These are phyloP conservation scores for Mortierella sp. DNA, from an alignment of 371 early-diverging fungal genomes.

Conservation along the genomic window DNA sequence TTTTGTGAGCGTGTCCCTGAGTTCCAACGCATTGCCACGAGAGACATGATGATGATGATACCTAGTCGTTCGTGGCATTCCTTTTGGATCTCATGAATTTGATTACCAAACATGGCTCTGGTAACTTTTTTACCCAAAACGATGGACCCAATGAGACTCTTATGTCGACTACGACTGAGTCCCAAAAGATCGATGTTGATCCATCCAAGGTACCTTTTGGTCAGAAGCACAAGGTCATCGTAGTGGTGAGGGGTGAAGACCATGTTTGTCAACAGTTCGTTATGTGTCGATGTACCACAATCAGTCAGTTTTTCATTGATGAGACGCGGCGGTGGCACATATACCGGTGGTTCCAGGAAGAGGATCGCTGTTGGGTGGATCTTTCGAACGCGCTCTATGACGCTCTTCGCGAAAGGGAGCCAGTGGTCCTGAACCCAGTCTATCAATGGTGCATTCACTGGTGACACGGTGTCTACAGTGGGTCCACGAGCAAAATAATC, in stretches of 20 bases:
- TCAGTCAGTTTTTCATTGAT: slow-evolving; percentile 3
- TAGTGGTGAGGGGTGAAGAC: slow-evolving; percentile 82
- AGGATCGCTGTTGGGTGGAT: slow-evolving; percentile 64
- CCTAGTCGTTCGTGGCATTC: slow-evolving; percentile 65
- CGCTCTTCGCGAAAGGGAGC: slow-evolving; percentile 62
- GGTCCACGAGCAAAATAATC: slow-evolving; percentile 69
- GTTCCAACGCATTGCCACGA: background rate
- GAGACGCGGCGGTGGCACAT: slow-evolving; percentile 64
- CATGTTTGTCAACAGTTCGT: slow-evolving; percentile 50
- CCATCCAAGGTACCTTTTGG: slow-evolving; percentile 68
- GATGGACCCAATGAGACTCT: slow-evolving; percentile 63
- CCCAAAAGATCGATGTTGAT: slow-evolving; percentile 75
- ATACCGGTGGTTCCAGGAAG: slow-evolving; percentile 76
- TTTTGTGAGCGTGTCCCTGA: too few species aligned
- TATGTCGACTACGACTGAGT: slow-evolving; percentile 68
- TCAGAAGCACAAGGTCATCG: slow-evolving; percentile 75
- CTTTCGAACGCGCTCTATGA: slow-evolving; percentile 56
- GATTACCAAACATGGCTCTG: slow-evolving; percentile 67
- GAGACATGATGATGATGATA: background rate
- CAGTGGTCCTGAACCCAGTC: slow-evolving; percentile 63
- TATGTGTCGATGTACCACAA: slow-evolving; percentile 7
- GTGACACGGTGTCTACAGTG: slow-evolving; percentile 1
- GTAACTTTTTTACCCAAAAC: slow-evolving; percentile 68
- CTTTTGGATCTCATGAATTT: slow-evolving; percentile 61
- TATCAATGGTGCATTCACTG: slow-evolving; percentile 14